Base-by-base conservation (phyloP, 2,329 filamentous ascomycete species). In the Coniochaeta hoffmannii region DNA sequence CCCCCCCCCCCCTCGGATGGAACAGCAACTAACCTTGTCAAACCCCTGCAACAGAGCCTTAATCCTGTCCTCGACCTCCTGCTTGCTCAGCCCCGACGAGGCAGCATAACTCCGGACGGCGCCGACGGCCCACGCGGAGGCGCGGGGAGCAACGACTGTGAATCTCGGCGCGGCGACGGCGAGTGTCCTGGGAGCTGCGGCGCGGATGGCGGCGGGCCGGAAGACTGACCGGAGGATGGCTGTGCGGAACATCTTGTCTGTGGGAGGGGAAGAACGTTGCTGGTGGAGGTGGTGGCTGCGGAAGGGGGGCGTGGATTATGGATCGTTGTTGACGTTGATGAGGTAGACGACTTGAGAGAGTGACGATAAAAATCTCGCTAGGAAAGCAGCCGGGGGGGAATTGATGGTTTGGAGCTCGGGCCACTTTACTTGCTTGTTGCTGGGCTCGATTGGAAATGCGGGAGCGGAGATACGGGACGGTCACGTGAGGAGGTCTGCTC, bases 1-100 rank as follows among this genome's bases (percentile, higher is more conserved):
- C n/a, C n/a, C n/a, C n/a, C n/a, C n/a, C n/a, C n/a, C n/a, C n/a
- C n/a, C n/a, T n/a, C n/a, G n/a, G n/a, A n/a, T n/a, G n/a, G n/a
- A 17, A 28, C 19, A 46, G 41, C 57, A 63, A 73, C 78, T 64
- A 73, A 92, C 89, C 88, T 99, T 99, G 79, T 99, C 94, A 72
- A 97, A 99, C 73, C 92, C 93, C 78, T 91, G 88, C 74, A 99
- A 75, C 68, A 99, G 80, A 74, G 90, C 89, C 73, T 96, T 82
- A 80, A 97, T 97, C 71, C 93, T 85, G 59, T 89, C 90, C 78
- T 95, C 87, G 57, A 96, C 89, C 78, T 96, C 90, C 57, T 63
- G 60, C 64, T 67, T 66, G 57, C 65, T 63, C 26, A 97, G 83
- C 63, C 87, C 86, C 61, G 86, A 83, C 58, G 82, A 86, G 54